Base-by-base conservation (phyloP, 192 early-diverging fungal genomes). In the Dispira parvispora region DNA sequence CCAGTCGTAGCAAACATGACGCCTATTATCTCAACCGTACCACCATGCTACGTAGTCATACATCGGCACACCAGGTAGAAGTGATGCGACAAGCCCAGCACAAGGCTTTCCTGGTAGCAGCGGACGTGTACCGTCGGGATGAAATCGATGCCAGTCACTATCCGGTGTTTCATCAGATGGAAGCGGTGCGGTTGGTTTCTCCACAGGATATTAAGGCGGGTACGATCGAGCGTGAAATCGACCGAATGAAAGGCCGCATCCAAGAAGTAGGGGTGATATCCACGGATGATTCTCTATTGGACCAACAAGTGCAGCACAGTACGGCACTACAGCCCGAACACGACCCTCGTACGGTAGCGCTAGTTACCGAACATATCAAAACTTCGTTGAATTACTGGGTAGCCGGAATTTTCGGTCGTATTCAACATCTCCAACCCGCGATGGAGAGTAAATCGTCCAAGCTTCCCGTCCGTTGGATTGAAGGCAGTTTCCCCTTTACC, bases 91-190 rank as follows among this genome's bases (percentile, higher is more conserved):
- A 61, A n/a, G 18, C 43, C 58, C 20, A 38, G 18, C 58, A 61
- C 32, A 61, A 54, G 3, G 80, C 76, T 0, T 80, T 91, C 66
- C 75, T 98, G 23, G 80, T 96, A n/a, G 88, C 88, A n/a, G 96
- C 90, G 8, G 96, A 98, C 73, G 93, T 96, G 10, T 98, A 96
- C 73, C 72, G 96, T 13, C 81, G 93, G 28, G 96, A 98, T 67
- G 96, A 98, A 67, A 93, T 98, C 63, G 93, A 98, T 65, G 77
- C 84, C 8, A 87, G 80, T 61, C 96, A 98, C 67, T 98, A 96
- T 70, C 96, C 96, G 0, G 90, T 91, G 6, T 98, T 98, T 70
- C 96, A 98, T 65, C 96, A 98, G 70, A 95, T 98, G 85, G 96
- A 98, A 65, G 96, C 92, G 9, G 84, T 93, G 38, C 82, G 86